These are phyloP conservation scores for Aspergillus felis DNA, from an alignment of 2,329 filamentous ascomycete genomes.

Conservation along the genomic window DNA sequence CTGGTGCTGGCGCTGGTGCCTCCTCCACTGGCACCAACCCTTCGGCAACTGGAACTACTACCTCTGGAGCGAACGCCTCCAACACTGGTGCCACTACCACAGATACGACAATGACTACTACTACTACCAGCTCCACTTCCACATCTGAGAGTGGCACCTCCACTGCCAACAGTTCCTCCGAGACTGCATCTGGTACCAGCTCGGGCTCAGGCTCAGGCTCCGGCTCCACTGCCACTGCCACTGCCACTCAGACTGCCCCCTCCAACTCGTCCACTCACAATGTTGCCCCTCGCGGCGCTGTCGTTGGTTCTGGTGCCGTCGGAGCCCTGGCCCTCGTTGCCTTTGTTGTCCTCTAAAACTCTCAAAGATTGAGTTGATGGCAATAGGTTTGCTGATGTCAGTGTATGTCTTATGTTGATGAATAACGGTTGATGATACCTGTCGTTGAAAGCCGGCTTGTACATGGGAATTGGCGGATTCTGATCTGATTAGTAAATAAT, in stretches of 20 bases:
- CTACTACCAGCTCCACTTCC: conserved; percentile 1
- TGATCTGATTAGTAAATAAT: neutral
- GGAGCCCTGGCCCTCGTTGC: conserved; percentile 43
- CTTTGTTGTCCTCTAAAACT: conserved; percentile 37
- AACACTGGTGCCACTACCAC: neutral
- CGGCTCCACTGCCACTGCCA: neutral
- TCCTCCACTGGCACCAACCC: conserved; percentile 21
- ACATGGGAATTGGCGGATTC: neutral
- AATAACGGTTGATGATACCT: conserved; percentile 8
- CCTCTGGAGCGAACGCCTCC: conserved; percentile 5
- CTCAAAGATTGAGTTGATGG: neutral
- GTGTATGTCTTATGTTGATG: conserved; percentile 6
- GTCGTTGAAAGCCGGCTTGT: neutral
- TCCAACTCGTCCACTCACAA: conserved; percentile 16
- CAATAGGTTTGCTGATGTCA: neutral
- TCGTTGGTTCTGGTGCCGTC: conserved; percentile 28
- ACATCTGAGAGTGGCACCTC: conserved; percentile 9
- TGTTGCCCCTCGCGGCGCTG: conserved; percentile 29
- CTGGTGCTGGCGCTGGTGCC: conserved; percentile 3
- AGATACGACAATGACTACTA: neutral
- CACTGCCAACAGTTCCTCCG: conserved; percentile 4
- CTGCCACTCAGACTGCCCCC: conserved; percentile 8
- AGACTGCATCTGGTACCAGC: conserved; percentile 14
- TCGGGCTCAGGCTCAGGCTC: conserved; percentile 13
- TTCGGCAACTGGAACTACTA: conserved; percentile 1